phyloP scores from a whole-genome alignment of 495 filamentous ascomycete species.

The Lichina pygmaea region DNA sequence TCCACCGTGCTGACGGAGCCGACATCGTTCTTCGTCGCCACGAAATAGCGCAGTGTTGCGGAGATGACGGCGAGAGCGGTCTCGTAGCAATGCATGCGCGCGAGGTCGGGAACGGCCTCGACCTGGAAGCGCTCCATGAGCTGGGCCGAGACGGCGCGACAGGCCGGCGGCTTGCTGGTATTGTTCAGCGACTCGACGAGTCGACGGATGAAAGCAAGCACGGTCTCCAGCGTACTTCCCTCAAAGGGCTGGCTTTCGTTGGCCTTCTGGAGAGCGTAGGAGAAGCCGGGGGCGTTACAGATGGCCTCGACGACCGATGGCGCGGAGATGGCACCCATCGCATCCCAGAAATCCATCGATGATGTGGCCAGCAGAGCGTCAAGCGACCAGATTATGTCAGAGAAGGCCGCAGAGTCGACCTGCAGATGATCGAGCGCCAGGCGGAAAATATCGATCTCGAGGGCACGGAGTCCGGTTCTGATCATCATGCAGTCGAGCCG shows the following conservation, averaged over 20 bases:
- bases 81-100: slow-evolving; percentile 22
- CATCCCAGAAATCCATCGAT: slow-evolving; percentile 59
- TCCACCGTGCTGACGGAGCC: slow-evolving; percentile 17
- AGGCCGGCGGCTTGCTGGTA: slow-evolving; percentile 41
- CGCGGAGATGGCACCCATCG: slow-evolving; percentile 51
- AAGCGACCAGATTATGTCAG: slow-evolving; percentile 35
- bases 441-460: slow-evolving; percentile 55
- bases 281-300: slow-evolving; percentile 42
- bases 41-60: slow-evolving; percentile 24
- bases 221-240: slow-evolving; percentile 26
- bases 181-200: slow-evolving; percentile 53
- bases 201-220: slow-evolving; percentile 43
- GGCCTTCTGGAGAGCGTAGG: slow-evolving; percentile 27
- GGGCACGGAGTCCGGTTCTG: slow-evolving; percentile 44
- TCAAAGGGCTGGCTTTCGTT: slow-evolving; percentile 25
- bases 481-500: slow-evolving; percentile 48
- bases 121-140: slow-evolving; percentile 39
- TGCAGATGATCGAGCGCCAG: slow-evolving; percentile 50
- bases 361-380: slow-evolving; percentile 41
- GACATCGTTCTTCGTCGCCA: slow-evolving; percentile 18
- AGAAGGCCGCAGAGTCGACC: slow-evolving; percentile 29
- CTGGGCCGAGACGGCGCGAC: slow-evolving; percentile 38
- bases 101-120: slow-evolving; percentile 16
- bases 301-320: slow-evolving; percentile 48
- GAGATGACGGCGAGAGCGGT: slow-evolving; percentile 21